phyloP scores from a whole-genome alignment of 176 grass and related monocot genomes.

The Musa schizocarpa region DNA sequence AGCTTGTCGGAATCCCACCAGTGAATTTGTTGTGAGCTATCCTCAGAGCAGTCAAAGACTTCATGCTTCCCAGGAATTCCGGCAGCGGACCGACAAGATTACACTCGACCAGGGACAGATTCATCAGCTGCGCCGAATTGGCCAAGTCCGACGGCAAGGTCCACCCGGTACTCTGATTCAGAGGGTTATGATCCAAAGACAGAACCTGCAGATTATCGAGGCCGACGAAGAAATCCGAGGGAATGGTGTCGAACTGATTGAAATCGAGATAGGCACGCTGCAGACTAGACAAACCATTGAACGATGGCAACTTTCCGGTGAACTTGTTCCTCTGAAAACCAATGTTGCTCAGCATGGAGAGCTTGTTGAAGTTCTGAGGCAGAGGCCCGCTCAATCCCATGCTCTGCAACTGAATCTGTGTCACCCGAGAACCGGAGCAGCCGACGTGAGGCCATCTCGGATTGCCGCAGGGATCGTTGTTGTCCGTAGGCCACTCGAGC shows the following conservation, averaged over 20 bases:
- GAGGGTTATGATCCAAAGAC: slow-evolving; percentile 19
- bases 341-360: slow-evolving; percentile 2
- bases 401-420: slow-evolving; percentile 6
- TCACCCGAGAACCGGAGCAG: slow-evolving; percentile 3
- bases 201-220: slow-evolving; percentile 4
- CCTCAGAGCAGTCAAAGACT: slow-evolving; percentile 33
- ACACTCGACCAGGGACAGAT: slow-evolving; percentile 31
- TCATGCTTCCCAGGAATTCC: slow-evolving; percentile 33
- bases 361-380: neutral
- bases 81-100: slow-evolving; percentile 39
- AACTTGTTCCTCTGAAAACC: slow-evolving; percentile 11
- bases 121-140: slow-evolving; percentile 34
- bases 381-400: slow-evolving; percentile 12
- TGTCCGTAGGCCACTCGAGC: slow-evolving; percentile 39
- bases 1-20: slow-evolving; percentile 32
- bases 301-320: neutral
- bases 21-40: slow-evolving; percentile 65
- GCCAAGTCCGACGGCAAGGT: slow-evolving; percentile 22
- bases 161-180: slow-evolving; percentile 44
- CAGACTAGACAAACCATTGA: slow-evolving; percentile 12
- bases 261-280: slow-evolving; percentile 6
- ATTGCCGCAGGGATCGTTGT: slow-evolving; percentile 35
- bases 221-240: slow-evolving; percentile 15
- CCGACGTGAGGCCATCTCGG: slow-evolving; percentile 55
- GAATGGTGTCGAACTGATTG: slow-evolving; percentile 17